These are phyloP conservation scores for Saccharomycopsis sp. DNA, from an alignment of 805 yeast genomes.

Conservation along the genomic window DNA sequence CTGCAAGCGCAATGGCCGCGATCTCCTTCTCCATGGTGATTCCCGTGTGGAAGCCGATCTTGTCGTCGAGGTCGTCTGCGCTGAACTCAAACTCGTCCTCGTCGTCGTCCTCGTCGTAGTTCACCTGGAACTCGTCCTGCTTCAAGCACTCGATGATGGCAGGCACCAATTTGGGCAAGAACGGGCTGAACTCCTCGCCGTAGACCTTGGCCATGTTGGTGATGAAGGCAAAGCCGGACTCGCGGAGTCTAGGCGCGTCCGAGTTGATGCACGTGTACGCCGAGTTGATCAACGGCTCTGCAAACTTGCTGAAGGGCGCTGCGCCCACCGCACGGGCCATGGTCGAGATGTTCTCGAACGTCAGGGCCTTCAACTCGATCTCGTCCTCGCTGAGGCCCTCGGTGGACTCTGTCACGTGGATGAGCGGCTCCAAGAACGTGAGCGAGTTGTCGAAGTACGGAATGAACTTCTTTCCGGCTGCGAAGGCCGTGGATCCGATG, in stretches of 20 bases:
- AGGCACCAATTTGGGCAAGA: slow-evolving; percentile 76
- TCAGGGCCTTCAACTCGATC: slow-evolving; percentile 82
- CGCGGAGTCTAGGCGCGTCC: slow-evolving; percentile 81
- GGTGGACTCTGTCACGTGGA: slow-evolving; percentile 56
- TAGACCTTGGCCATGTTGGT: slow-evolving; percentile 93
- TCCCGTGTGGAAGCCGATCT: slow-evolving; percentile 86
- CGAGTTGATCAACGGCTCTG: slow-evolving; percentile 82
- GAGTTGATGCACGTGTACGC: slow-evolving; percentile 74
- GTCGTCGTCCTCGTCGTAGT: slow-evolving; percentile 43
- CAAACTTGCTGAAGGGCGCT: slow-evolving; percentile 76
- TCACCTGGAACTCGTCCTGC: slow-evolving; percentile 77
- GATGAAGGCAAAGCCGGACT: slow-evolving; percentile 89
- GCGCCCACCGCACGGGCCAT: slow-evolving; percentile 97
- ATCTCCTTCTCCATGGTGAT: slow-evolving; percentile 93
- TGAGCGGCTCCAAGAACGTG: slow-evolving; percentile 73
- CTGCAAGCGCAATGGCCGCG: slow-evolving; percentile 85
- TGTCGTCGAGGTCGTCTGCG: slow-evolving; percentile 60
- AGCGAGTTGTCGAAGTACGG: slow-evolving; percentile 85
- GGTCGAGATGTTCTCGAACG: slow-evolving; percentile 89
- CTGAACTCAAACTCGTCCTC: slow-evolving; percentile 42
- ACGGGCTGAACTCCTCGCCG: slow-evolving; percentile 82
- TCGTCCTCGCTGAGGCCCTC: slow-evolving; percentile 85
- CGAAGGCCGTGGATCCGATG: slow-evolving; percentile 94
- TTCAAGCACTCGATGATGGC: slow-evolving; percentile 75
- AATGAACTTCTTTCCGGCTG: slow-evolving; percentile 79